phyloP scores from a whole-genome alignment of 2,329 filamentous ascomycete species.

The Plenodomus lindquistii region DNA sequence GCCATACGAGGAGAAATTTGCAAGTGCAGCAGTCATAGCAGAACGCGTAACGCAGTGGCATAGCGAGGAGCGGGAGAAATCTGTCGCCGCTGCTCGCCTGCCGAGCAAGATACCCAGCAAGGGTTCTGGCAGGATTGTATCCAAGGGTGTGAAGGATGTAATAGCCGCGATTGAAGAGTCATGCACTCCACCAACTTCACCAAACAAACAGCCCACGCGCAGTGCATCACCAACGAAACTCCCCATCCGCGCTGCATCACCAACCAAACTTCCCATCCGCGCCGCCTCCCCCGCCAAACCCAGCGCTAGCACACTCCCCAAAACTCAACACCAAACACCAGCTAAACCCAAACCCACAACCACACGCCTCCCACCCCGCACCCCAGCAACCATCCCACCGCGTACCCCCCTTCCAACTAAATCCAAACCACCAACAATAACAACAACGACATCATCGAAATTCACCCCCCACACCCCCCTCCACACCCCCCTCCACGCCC shows the following conservation, averaged over 20 bases:
- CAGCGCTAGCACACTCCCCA: not conserved
- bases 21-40: slow-evolving; percentile 18
- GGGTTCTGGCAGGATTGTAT: not conserved
- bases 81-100: not conserved
- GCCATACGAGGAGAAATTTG: slow-evolving; percentile 9
- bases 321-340: not conserved
- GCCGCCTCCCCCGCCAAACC: slow-evolving; percentile 3
- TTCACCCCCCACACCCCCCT: not conserved
- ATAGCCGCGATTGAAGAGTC: too few relatives aligned
- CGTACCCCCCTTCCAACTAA: too few relatives aligned
- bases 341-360: not conserved
- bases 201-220: too few relatives aligned
- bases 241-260: slow-evolving; percentile 12
- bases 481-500: not conserved
- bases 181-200: too few relatives aligned
- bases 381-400: not conserved
- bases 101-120: slow-evolving; percentile 4
- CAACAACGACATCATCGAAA: too few relatives aligned
- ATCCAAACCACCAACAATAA: not conserved
- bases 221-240: too few relatives aligned
- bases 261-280: slow-evolving; percentile 8
- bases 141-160: too few relatives aligned
- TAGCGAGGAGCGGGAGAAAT: slow-evolving; percentile 6
- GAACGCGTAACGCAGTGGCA: slow-evolving; percentile 20
- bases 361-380: not conserved